phyloP scores from a whole-genome alignment of 2,329 filamentous ascomycete genomes.

The Nothophaeocryptopus gaeumannii region DNA sequence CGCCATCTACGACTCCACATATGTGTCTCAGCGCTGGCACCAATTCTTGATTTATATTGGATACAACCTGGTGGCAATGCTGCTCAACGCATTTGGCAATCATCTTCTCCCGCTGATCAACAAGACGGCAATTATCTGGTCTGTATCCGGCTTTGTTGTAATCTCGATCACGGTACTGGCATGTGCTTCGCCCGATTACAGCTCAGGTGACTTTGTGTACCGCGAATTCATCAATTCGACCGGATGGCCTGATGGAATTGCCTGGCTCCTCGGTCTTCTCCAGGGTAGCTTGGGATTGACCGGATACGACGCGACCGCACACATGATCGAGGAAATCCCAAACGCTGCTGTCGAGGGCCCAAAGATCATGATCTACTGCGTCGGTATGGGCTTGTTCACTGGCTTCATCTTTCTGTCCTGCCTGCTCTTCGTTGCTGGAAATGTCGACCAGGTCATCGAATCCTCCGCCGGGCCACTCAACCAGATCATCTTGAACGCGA shows the following conservation, averaged over 20 bases:
- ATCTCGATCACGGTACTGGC: conserved; percentile 68
- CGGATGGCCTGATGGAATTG: conserved; percentile 39
- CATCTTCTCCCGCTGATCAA: conserved; percentile 62
- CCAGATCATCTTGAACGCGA: conserved; percentile 36
- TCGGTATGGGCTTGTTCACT: conserved; percentile 36
- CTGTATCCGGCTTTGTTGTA: conserved; percentile 63
- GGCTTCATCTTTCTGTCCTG: conserved; percentile 38
- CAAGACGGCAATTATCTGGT: conserved; percentile 69
- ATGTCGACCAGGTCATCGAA: conserved; percentile 31
- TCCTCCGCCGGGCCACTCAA: conserved; percentile 35
- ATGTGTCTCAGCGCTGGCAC: conserved; percentile 62
- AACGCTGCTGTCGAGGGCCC: conserved; percentile 36
- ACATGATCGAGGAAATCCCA: conserved; percentile 46
- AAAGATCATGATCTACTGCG: conserved; percentile 38
- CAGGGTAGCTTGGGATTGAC: conserved; percentile 37
- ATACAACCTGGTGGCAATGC: conserved; percentile 59
- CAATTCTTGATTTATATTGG: conserved; percentile 70
- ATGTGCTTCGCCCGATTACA: conserved; percentile 64
- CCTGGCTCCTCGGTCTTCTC: conserved; percentile 45
- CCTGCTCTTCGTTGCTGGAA: conserved; percentile 38
- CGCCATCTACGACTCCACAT: conserved; percentile 58
- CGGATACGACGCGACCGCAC: conserved; percentile 54
- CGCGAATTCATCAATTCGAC: conserved; percentile 61
- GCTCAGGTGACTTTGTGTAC: conserved; percentile 64
- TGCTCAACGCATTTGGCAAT: conserved; percentile 65